Conservation (phyloP, 2,329 filamentous ascomycete species). For the Aureobasidium sp. region DNA sequence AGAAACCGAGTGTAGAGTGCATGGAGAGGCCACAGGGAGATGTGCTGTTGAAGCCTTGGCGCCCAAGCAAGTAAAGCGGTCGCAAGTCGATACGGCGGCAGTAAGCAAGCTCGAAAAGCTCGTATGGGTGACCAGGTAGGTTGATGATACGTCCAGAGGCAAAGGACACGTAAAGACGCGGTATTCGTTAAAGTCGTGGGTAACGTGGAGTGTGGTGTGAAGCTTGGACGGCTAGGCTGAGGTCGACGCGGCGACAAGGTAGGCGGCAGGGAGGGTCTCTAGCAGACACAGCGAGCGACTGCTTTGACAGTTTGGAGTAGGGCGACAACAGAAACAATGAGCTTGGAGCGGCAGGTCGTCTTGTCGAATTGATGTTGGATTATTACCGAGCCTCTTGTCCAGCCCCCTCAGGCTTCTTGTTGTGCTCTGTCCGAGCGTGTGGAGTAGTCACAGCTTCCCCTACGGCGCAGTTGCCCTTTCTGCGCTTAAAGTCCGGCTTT, state of each 20-base stretch:
- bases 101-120: background rate
- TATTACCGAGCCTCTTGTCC: background rate
- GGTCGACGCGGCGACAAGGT: slow-evolving; percentile 3
- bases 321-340: background rate
- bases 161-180: slow-evolving; percentile 12
- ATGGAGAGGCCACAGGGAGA: background rate
- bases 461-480: background rate
- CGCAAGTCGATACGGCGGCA: background rate
- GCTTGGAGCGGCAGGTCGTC: background rate
- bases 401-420: background rate
- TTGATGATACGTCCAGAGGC: background rate
- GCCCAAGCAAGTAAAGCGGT: background rate
- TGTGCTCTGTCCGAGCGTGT: background rate
- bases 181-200: background rate
- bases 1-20: background rate
- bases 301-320: background rate
- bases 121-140: background rate
- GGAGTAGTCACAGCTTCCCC: slow-evolving; percentile 2
- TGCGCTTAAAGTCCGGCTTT: background rate
- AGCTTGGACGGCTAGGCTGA: slow-evolving; percentile 12
- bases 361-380: slow-evolving; percentile 4
- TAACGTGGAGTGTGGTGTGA: background rate
- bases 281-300: background rate
- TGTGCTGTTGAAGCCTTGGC: background rate
- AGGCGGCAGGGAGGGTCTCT: background rate